Conservation (phyloP, 2,329 filamentous ascomycete species). For the Cordyceps sp. region DNA sequence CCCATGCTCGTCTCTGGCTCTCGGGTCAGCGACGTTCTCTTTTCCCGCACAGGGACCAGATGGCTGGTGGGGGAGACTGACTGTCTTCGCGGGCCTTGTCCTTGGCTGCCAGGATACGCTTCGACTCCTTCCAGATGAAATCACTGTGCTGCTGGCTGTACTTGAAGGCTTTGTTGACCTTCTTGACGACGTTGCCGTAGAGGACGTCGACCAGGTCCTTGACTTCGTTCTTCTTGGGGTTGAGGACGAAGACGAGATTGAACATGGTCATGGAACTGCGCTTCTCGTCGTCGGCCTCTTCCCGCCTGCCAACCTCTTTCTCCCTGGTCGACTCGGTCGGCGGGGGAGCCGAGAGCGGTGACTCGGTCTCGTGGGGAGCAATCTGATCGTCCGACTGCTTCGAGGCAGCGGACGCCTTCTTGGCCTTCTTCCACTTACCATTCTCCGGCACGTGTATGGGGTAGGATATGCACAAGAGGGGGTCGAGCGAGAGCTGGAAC, state of each 20-base stretch:
- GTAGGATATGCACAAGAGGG: constrained; percentile 65
- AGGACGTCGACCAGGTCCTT: constrained; percentile 58
- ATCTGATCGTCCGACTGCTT: constrained; percentile 16
- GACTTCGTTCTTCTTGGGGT: constrained; percentile 62
- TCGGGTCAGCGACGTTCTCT: neutral
- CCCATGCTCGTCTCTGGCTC: constrained; percentile 37
- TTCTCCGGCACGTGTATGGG: constrained; percentile 70
- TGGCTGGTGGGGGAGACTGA: constrained; percentile 11
- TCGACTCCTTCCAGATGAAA: constrained; percentile 85
- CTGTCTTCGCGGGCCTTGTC: constrained; percentile 62
- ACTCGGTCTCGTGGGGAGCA: constrained; percentile 13
- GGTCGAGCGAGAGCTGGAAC: constrained; percentile 70
- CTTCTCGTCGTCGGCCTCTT: constrained; percentile 41
- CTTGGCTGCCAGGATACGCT: constrained; percentile 64
- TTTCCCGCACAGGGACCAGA: neutral
- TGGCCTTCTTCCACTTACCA: constrained; percentile 58
- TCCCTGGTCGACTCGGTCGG: constrained; percentile 10
- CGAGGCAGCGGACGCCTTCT: constrained; percentile 20
- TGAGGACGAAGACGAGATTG: constrained; percentile 84
- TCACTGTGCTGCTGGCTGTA: constrained; percentile 81
- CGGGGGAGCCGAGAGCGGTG: constrained; percentile 6
- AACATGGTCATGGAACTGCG: constrained; percentile 83
- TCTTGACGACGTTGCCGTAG: constrained; percentile 79
- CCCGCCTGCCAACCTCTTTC: constrained; percentile 20
- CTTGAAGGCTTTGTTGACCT: constrained; percentile 81